Evolutionary conservation across 2,329 filamentous ascomycete genomes (phyloP).

Genomic region (Sarocladiaceae sp.): DNA sequence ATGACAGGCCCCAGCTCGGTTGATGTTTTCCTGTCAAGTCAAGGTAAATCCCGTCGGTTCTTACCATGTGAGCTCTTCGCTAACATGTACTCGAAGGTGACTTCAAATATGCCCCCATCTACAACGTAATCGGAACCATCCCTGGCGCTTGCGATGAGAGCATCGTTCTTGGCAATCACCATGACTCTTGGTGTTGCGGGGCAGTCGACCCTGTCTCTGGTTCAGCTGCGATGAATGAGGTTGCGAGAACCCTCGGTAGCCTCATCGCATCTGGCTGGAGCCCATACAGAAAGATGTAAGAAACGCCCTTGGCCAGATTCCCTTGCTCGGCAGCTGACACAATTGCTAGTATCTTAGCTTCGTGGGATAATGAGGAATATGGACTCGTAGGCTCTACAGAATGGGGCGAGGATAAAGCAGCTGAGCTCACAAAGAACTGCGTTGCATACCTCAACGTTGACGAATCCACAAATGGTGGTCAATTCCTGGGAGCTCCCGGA

Average conservation of each 20-base stretch:
- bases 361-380: slow-evolving; percentile 64
- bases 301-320: not conserved
- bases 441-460: slow-evolving; percentile 51
- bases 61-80: no score
- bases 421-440: slow-evolving; percentile 59
- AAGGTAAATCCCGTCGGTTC: no score
- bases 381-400: slow-evolving; percentile 69
- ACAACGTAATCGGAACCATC: slow-evolving; percentile 66
- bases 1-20: slow-evolving; percentile 20
- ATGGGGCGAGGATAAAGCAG: slow-evolving; percentile 70
- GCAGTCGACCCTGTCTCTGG: slow-evolving; percentile 70
- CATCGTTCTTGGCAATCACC: slow-evolving; percentile 66
- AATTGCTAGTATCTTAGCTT: slow-evolving; percentile 58
- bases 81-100: slow-evolving; percentile 10
- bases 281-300: slow-evolving; percentile 22
- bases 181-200: slow-evolving; percentile 71
- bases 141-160: slow-evolving; percentile 67
- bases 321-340: not conserved
- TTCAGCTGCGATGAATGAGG: slow-evolving; percentile 64
- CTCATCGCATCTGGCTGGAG: slow-evolving; percentile 65
- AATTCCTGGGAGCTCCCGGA: slow-evolving; percentile 46
- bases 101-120: slow-evolving; percentile 15
- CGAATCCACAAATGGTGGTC: slow-evolving; percentile 47
- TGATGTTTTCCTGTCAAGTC: slow-evolving; percentile 55
- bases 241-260: slow-evolving; percentile 61